Evolutionary conservation across 257 asterid species (phyloP), one percentile per base, ranked within the genome.

Genomic region (Lantana camara): DNA sequence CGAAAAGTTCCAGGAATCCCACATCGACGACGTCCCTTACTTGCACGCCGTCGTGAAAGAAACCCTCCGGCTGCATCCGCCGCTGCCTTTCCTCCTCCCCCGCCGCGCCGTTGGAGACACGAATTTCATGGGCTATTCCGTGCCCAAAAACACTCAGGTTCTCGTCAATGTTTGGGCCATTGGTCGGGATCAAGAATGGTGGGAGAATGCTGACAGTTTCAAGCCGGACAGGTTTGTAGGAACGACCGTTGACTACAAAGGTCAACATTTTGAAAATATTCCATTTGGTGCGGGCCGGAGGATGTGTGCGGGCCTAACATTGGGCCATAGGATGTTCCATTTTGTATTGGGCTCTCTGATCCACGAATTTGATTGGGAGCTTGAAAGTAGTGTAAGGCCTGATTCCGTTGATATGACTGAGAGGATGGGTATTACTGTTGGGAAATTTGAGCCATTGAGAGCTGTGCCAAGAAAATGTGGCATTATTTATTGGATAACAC

Each of bases 241-340:
- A 12, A 59, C 75, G 0, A 63, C 54, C 1, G 12, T 68, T 11
- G 95, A 87, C 13, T 79, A 68, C 21, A 87, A 60, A 29, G 96
- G 86, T 0, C 84, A 80, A 11, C 60, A 81, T 63, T 85, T 68
- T 50, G 82, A 75, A 76, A 55, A 77, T 29, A 63, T 85, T 15
- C 89, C 93, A 1, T 87, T 85, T 19, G 96, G 93, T 0, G 84
- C 93, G 0, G 85, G 93, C 0, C 59, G 88, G 44, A 75, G 96
- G 68, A 69, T 77, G 24, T 87, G 90, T 27, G 85, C 73, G 0
- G 88, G 85, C 11, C 73, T 87, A 44, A 66, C 87, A 0, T 63
- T 85, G 44, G 89, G 79, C 10, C 74, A 80, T 20, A 73, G 83
- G 21, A 84, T 87, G 95, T 65, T 80, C 55, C 85, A 80, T 61